phyloP scores from a whole-genome alignment of 371 early-diverging fungal species.

The Syncephalastrum racemosum region DNA sequence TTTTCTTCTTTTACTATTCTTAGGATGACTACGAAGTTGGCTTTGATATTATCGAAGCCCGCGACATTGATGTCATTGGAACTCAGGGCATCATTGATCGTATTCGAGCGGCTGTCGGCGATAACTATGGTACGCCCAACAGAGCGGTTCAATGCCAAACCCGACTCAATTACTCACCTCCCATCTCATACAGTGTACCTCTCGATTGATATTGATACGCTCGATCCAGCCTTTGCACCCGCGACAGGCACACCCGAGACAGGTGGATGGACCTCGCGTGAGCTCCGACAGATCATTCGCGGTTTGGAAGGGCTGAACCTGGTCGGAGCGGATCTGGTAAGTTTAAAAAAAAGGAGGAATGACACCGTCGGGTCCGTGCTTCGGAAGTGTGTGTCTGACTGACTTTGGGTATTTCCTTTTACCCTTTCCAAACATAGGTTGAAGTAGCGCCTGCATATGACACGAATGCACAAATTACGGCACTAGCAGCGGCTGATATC shows the following conservation, averaged over 20 bases:
- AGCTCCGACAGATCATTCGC: constrained; percentile 27
- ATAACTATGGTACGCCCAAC: constrained; percentile 6
- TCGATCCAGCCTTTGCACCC: constrained; percentile 33
- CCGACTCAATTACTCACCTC: too few species aligned
- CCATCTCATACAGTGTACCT: constrained; percentile 14
- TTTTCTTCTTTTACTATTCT: too few species aligned
- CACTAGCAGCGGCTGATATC: constrained; percentile 24
- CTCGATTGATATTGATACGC: constrained; percentile 35
- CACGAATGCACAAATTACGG: constrained; percentile 30
- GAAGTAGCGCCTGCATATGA: constrained; percentile 43
- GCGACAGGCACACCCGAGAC: constrained; percentile 30
- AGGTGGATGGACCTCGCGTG: constrained; percentile 28
- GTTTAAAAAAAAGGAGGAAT: too few species aligned
- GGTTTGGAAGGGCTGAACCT: constrained; percentile 27
- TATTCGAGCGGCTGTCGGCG: constrained; percentile 24
- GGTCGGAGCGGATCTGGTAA: constrained; percentile 33
- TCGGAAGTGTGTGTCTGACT: too few species aligned
- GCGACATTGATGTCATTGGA: constrained; percentile 25
- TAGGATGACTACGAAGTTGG: constrained; percentile 23
- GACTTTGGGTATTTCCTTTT: too few species aligned
- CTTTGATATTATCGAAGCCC: constrained; percentile 29
- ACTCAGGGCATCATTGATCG: constrained; percentile 23
- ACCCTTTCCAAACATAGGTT: constrained; percentile 11
- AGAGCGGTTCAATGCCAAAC: too few species aligned
- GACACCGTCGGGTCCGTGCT: too few species aligned